Evolutionary conservation across 805 yeast species (phyloP), one percentile per base, ranked within the genome.

Genomic region (Teunomyces funiuensis): DNA sequence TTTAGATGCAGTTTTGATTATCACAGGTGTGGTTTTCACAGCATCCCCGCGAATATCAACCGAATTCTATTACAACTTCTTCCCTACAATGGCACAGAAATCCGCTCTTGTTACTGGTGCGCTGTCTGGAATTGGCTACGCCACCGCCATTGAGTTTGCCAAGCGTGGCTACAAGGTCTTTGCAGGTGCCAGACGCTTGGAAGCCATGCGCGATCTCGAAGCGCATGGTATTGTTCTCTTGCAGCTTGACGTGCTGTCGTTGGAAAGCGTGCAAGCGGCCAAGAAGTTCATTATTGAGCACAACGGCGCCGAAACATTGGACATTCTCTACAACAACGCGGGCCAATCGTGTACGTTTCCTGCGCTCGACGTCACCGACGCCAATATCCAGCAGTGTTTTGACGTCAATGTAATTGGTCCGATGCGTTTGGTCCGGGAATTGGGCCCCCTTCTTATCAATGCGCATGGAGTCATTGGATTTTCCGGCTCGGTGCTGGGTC

Each of bases 311-410:
- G 41, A 37, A 4, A 68, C 71, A 37, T 57, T 84, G 42, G 88
- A 85, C 51, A 50, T 82, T 7, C 60, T 85, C 40, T 84, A 71
- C 64, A 85, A 86, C 60, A 86, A 85, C 58, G 95, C 95, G 1
- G 90, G 90, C 13, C 82, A 77, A 50, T 74, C 88, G 15, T 85
- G 90, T 52, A 77, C 86, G 0, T 70, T 80, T 39, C 87, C 93
- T 0, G 87, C 85, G 0, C 47, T 76, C 36, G 93, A 85, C 60
- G 84, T 80, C 2, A 63, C 74, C 3, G 81, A 83, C 55, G 82
- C 72, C 9, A 71, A 61, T 25, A 51, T 80, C 20, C 64, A 60
- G 26, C 73, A 73, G 47, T 76, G 81, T 42, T 79, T 77, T 55
- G 73, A 76, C 37, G 87, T 83, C 15, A 86, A 86, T 54, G 85